These are phyloP conservation scores for Sambucus nigra DNA, from an alignment of 129 eudicot genomes.

Conservation along the genomic window DNA sequence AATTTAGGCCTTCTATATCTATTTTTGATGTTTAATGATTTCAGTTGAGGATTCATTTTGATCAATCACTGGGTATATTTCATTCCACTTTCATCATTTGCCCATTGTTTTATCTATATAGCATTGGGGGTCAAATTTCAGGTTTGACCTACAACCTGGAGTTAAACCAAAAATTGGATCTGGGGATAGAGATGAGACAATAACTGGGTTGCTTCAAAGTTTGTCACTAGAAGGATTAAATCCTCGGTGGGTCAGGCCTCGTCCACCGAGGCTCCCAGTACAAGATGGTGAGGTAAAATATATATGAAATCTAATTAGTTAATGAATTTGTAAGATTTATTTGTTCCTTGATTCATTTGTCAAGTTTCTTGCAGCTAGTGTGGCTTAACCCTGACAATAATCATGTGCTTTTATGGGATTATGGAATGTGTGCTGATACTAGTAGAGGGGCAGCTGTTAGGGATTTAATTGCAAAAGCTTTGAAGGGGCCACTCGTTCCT, in stretches of 20 bases:
- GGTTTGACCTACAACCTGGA: slow-evolving; percentile 76
- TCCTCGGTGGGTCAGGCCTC: slow-evolving; percentile 85
- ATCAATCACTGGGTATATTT: neutral
- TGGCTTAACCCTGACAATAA: slow-evolving; percentile 92
- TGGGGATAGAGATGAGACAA: slow-evolving; percentile 62
- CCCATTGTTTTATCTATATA: neutral
- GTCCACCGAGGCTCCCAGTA: slow-evolving; percentile 79
- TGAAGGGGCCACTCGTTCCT: slow-evolving; percentile 83
- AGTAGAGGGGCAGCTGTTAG: slow-evolving; percentile 85
- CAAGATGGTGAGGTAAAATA: slow-evolving; percentile 58
- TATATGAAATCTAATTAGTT: neutral
- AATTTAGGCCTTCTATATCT: neutral
- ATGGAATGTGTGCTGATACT: slow-evolving; percentile 96
- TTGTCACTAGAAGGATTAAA: slow-evolving; percentile 64
- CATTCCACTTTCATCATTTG: neutral
- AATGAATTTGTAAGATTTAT: neutral
- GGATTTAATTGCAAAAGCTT: slow-evolving; percentile 79
- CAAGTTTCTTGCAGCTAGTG: slow-evolving; percentile 37
- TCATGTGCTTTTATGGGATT: slow-evolving; percentile 94
- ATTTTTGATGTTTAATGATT: neutral
- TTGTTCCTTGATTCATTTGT: neutral
- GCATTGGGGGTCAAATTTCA: slow-evolving; percentile 17
- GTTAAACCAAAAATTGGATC: slow-evolving; percentile 65
- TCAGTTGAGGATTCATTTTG: neutral
- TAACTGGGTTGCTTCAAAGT: slow-evolving; percentile 43